Percentiles rank a stretch among this genome's conserved stretches.
Evolutionary conservation across 352 stramenopile genomes (phyloP).

Genomic region (Phytopythium boreale): DNA sequence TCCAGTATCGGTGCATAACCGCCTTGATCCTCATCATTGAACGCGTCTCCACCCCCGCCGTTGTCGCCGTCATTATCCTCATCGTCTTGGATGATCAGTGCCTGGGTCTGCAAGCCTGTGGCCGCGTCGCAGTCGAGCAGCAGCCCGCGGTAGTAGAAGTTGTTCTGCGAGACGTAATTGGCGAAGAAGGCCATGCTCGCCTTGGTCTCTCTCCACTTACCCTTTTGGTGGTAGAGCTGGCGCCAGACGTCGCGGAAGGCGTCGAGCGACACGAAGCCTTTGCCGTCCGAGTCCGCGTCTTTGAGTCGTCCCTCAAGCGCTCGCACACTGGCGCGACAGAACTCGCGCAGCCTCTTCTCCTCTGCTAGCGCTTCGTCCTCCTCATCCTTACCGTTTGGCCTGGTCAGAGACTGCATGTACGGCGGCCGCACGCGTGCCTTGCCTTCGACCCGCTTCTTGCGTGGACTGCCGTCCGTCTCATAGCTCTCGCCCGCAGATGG

Average conservation of each 20-base stretch:
- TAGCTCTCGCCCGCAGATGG: background rate
- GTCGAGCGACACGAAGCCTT: constrained; percentile 47
- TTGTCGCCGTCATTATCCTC: constrained; percentile 20
- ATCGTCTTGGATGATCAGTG: constrained; percentile 60
- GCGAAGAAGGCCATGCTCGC: constrained; percentile 35
- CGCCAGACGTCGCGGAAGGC: constrained; percentile 36
- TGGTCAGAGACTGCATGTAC: constrained; percentile 1
- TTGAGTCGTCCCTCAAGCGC: constrained; percentile 38
- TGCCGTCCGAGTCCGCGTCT: constrained; percentile 38
- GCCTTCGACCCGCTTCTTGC: constrained; percentile 11
- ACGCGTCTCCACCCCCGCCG: constrained; percentile 12
- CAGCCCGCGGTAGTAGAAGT: constrained; percentile 72
- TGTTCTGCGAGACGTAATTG: constrained; percentile 46
- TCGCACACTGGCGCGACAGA: constrained; percentile 38
- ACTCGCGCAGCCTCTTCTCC: constrained; percentile 36
- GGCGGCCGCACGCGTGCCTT: constrained; percentile 20
- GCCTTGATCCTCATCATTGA: constrained; percentile 13
- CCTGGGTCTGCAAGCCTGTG: constrained; percentile 43
- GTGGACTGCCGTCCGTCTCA: background rate
- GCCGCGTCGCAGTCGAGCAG: constrained; percentile 61
- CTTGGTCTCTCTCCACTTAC: constrained; percentile 33
- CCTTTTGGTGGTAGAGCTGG: constrained; percentile 15
- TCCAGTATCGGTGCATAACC: constrained; percentile 15
- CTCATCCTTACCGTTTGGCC: background rate
- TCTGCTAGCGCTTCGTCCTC: constrained; percentile 15